Evolutionary conservation across 441 rosid genomes (phyloP), one percentile per base, ranked within the genome.

Genomic region (Pelargonium cotyledonis): DNA sequence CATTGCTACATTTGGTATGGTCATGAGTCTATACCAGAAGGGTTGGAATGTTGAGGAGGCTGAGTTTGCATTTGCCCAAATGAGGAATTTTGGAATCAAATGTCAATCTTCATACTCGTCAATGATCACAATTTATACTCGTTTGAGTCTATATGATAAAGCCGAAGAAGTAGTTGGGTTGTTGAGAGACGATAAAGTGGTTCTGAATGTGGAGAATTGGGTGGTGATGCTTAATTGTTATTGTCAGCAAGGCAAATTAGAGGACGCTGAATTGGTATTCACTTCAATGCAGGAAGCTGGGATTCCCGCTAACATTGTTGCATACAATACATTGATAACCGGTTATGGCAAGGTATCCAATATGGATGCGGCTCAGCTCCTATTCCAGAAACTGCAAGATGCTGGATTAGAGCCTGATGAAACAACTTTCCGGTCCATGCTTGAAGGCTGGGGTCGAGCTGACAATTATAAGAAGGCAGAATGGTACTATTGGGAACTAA

Each of bases 381-480:
- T 84, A 65, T 90, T 86, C 77, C 62, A 71, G 70, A 77, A 71
- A 6, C 80, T 88, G 66, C 69, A 8, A 68, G 81, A 77, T 57
- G 63, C 73, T 71, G 96, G 90, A 18, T 68, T 90, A 74, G 79
- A 77, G 74, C 94, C 98, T 16, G 92, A 90, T 82, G 94, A 88
- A 73, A 86, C 96, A 70, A 90, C 86, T 71, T 90, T 83, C 75
- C 86, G 96, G 64, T 86, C 96, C 65, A 90, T 92, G 97, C 80
- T 92, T 70, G 98, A 92, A 84, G 96, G 96, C n/a, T 92, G 96
- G 96, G 97, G 98, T 11, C 86, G 90, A 9, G 79, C 82, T 44
- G 85, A 82, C 58, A 79, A 78, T 74, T 88, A 83, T 38, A 65
- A 75, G 49, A 77, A 83, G 80, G 89, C 89, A 26, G 74, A 77